Evolutionary conservation across 495 filamentous ascomycete genomes (phyloP), one percentile per base, ranked within the genome.

Genomic region (Penicillium alfredii): DNA sequence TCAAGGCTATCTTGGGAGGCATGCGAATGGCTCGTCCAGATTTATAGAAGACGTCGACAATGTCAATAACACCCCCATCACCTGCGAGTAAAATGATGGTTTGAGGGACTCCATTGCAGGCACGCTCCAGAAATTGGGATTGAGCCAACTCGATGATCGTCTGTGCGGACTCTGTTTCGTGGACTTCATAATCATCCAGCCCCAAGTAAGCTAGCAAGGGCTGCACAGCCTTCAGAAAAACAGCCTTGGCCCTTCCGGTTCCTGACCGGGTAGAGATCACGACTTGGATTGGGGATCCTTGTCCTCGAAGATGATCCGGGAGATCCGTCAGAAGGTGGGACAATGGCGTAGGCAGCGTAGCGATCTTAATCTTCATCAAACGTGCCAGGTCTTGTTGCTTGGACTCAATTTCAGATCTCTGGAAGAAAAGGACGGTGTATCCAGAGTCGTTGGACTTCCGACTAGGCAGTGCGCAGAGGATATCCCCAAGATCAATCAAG

Each of bases 11-110:
- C 2, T 64, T 68, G 0, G 85, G 84, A 11, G 38, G 35, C 2
- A 43, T 17, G 12, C 35, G 20, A 8, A 44, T 10, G 11, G 21
- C 17, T n/a, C 26, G 38, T 6, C 32, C 25, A 3, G 51, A 44
- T 42, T 48, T 51, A 33, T 73, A 63, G 10, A 85, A 64, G 1
- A 59, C 60, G 52, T 95, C 94, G 38, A 95, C 53, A 0, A 86
- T 59, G 43, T 97, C 88, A 5, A 83, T 65, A 0, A 93, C 47
- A 1, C 85, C 89, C 3, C 89, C 90, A 57, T 97, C 90, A 2
- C 90, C 90, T 19, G 82, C 85, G 0, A 97, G 69, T 6, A 95
- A 69, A 18, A 95, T 52, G 12, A 94, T 62, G 0, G 78, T 83
- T 49, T 78, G 73, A 6, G 49, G 39, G 1, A 60, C 38, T 6